Conservation (phyloP, 2,329 filamentous ascomycete genomes). For the Claviceps capensis region DNA sequence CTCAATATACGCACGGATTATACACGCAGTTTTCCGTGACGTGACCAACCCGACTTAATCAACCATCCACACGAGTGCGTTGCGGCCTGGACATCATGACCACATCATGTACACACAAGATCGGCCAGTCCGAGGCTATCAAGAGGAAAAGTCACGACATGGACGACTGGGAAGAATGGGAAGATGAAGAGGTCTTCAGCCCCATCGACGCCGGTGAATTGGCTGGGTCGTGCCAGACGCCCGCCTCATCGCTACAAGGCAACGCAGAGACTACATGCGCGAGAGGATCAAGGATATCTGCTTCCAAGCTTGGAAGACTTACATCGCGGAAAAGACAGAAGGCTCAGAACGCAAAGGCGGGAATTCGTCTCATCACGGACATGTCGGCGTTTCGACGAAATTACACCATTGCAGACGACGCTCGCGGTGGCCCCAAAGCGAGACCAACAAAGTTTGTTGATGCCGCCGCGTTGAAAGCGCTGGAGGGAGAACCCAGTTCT, state of each 20-base stretch:
- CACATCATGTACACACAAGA: neutral
- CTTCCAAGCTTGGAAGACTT: constrained; percentile 28
- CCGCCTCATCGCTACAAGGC: constrained; percentile 8
- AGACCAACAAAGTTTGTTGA: constrained; percentile 39
- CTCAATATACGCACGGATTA: no score
- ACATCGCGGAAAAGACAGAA: constrained; percentile 50
- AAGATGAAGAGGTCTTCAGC: constrained; percentile 31
- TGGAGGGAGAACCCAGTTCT: constrained; percentile 41
- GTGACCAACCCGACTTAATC: neutral
- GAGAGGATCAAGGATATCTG: constrained; percentile 22
- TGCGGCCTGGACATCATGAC: neutral
- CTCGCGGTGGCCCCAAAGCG: constrained; percentile 16
- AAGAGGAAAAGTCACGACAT: constrained; percentile 5
- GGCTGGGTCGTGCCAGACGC: constrained; percentile 8
- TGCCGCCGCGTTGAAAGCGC: constrained; percentile 42
- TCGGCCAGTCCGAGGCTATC: neutral
- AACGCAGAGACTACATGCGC: constrained; percentile 7
- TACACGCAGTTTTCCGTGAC: neutral
- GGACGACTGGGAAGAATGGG: constrained; percentile 42
- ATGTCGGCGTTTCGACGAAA: constrained; percentile 40
- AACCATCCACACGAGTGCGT: no score
- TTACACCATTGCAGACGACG: constrained; percentile 22
- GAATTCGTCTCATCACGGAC: constrained; percentile 57
- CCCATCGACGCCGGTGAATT: constrained; percentile 26
- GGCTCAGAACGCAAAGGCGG: constrained; percentile 44